Evolutionary conservation across 257 asterid genomes (phyloP), one percentile per base, ranked within the genome.

Genomic region (Solanum phureja): DNA sequence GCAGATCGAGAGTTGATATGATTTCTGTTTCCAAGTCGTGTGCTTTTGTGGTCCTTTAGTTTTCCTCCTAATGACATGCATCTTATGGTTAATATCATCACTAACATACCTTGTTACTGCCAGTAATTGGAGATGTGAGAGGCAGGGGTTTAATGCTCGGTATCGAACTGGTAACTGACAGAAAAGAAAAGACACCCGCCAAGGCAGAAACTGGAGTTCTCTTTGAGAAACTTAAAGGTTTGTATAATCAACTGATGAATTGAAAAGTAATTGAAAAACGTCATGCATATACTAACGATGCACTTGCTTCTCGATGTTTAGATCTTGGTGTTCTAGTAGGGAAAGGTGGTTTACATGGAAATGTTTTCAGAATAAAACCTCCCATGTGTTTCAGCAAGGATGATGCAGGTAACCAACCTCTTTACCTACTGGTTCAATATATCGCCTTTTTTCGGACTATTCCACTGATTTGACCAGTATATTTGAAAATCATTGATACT

Each of bases 121-220:
- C 91, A 97, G 99, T 97, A 86, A 97, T 97, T 73, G 99, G 99
- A 76, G 99, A 97, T 62, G 98, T 95, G 86, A 93, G 99, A 88
- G 99, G 99, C 86, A 92, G 98, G 83, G 99, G 99, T 82, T 88
- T 97, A 85, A 97, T 97, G 99, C 94, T 95, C 24, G 99, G 99
- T 11, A 73, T 97, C 49, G 99, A 97, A 89, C 94, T 97, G 18
- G 99, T 97, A 91, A 94, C 96, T 14, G 98, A 95, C 88, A 90
- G 94, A 89, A 85, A 89, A 88, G 86, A 90, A 44, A 97, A 97
- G 91, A 91, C 96, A 18, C 99, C 99, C 1, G 99, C 98, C 66
- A 97, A 95, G 91, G 96, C 98, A 85, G 99, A 97, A 90, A 97
- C 99, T 72, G 98, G 94, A 8, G 91, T 94, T 38, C 44, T 97